Percentiles rank a stretch among this genome's conserved stretches.
Conservation (phyloP, 2,329 filamentous ascomycete species). For the Aspergillus sp. region DNA sequence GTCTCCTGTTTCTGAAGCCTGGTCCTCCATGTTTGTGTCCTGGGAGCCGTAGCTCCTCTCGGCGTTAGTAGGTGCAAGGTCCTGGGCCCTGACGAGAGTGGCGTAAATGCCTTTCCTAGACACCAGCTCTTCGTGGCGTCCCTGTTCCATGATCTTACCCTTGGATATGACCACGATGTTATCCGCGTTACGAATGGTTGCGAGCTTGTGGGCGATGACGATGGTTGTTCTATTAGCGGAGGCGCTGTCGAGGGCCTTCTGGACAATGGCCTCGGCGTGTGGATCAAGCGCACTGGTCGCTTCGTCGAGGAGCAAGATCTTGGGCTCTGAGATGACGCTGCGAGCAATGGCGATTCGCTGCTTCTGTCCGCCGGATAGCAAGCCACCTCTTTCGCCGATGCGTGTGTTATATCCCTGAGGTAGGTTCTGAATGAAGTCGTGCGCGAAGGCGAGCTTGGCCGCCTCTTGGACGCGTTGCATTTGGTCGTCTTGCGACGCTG, state of each 20-base stretch:
- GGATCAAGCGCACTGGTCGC: slow-evolving; percentile 86
- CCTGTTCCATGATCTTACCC: slow-evolving; percentile 45
- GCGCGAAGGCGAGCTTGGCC: slow-evolving; percentile 54
- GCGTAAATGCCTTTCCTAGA: slow-evolving; percentile 43
- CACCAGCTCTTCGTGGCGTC: slow-evolving; percentile 35
- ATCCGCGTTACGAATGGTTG: slow-evolving; percentile 44
- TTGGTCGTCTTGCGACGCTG: slow-evolving; percentile 8
- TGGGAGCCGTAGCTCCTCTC: too few relatives aligned
- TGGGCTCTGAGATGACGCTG: slow-evolving; percentile 76
- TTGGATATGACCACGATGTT: slow-evolving; percentile 46
- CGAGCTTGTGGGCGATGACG: slow-evolving; percentile 45
- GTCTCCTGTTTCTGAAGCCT: too few relatives aligned
- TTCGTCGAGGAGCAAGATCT: slow-evolving; percentile 83
- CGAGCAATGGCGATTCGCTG: slow-evolving; percentile 85
- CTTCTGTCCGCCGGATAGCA: slow-evolving; percentile 84
- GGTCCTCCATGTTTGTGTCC: too few relatives aligned
- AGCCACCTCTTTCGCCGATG: slow-evolving; percentile 80
- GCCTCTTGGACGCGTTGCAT: slow-evolving; percentile 15
- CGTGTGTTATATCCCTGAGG: slow-evolving; percentile 80
- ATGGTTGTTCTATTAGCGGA: slow-evolving; percentile 51
- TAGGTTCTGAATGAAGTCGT: slow-evolving; percentile 73
- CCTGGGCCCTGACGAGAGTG: slow-evolving; percentile 47
- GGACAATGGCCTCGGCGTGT: slow-evolving; percentile 80
- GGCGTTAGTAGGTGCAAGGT: slow-evolving; percentile 28
- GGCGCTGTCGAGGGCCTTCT: slow-evolving; percentile 74